These are phyloP conservation scores for Ceratobasidium sp. DNA, from an alignment of 1,284 basidiomycete genomes.

Conservation along the genomic window DNA sequence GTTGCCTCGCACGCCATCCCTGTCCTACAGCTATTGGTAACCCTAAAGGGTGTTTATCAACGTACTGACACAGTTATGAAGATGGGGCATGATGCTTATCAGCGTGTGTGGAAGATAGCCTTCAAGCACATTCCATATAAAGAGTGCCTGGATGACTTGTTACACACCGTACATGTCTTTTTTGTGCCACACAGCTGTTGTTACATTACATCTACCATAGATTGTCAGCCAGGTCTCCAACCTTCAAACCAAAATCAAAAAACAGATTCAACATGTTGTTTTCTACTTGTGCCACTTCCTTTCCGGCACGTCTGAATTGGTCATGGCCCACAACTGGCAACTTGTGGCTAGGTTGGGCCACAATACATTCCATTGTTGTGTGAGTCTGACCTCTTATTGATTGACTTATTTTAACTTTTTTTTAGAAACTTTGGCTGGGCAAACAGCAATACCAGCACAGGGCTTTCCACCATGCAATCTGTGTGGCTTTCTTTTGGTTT, in stretches of 20 bases:
- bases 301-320: neutral
- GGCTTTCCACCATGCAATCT: neutral
- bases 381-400: neutral
- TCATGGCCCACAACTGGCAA: neutral
- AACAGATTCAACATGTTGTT: neutral
- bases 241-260: neutral
- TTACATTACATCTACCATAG: neutral
- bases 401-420: neutral
- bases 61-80: neutral
- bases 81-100: neutral
- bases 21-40: neutral
- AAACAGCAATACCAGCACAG: neutral
- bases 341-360: neutral
- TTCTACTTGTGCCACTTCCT: neutral
- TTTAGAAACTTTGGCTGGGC: neutral
- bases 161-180: neutral
- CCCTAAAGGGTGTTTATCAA: neutral
- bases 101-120: neutral
- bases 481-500: neutral
- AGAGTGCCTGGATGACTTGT: neutral
- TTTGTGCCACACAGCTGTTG: neutral
- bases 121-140: neutral
- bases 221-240: neutral
- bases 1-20: neutral
- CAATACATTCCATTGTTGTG: slow-evolving; percentile 15